Conservation (phyloP, 805 yeast species). For the Pichia nanzhaoensis region DNA sequence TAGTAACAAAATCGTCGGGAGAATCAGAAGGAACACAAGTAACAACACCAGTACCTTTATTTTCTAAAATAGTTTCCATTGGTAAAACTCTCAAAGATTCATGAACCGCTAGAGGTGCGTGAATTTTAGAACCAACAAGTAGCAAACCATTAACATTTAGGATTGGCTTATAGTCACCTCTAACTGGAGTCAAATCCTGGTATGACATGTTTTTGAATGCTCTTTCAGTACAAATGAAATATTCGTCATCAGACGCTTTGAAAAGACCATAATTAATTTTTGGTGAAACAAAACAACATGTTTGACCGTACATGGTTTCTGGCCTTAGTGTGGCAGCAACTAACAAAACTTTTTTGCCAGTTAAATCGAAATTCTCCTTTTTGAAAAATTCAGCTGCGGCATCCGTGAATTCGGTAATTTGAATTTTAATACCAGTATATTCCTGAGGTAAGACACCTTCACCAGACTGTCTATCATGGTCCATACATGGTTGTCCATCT, state of each 20-base stretch:
- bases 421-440: constrained; percentile 87
- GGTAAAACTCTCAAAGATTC: constrained; percentile 78
- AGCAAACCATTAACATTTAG: constrained; percentile 58
- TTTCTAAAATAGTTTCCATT: constrained; percentile 93
- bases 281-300: constrained; percentile 96
- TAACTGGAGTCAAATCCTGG: constrained; percentile 84
- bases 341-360: constrained; percentile 62
- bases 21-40: constrained; percentile 99
- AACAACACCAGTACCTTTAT: constrained; percentile 98
- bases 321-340: constrained; percentile 98
- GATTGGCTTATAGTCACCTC: constrained; percentile 68
- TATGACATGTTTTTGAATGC: constrained; percentile 96
- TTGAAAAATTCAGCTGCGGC: constrained; percentile 50
- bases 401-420: constrained; percentile 52
- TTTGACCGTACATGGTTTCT: constrained; percentile 98
- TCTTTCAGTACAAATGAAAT: constrained; percentile 83
- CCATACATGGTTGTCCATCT: constrained; percentile 99
- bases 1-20: constrained; percentile 92
- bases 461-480: constrained; percentile 95
- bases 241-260: constrained; percentile 71
- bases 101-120: constrained; percentile 74
- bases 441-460: constrained; percentile 98
- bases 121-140: constrained; percentile 79
- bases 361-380: constrained; percentile 39
- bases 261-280: constrained; percentile 88